These are phyloP conservation scores for Stygiomarasmius scandens DNA, from an alignment of 1,284 basidiomycete species.

Conservation along the genomic window DNA sequence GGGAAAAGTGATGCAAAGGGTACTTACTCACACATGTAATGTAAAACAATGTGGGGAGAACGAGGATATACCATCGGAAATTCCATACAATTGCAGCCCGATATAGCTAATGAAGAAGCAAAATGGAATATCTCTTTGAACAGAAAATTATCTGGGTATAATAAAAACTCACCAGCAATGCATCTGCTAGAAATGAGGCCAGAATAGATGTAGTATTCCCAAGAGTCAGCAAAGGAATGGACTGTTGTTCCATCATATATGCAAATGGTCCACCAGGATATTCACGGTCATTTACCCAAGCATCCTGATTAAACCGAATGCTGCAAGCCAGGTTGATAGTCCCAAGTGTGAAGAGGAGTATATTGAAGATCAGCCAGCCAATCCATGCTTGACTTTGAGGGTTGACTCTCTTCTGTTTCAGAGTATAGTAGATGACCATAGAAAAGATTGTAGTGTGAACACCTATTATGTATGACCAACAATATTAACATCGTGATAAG, in stretches of 20 bases:
- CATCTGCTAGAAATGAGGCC: conserved; percentile 12
- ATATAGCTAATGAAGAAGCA: conserved; percentile 12
- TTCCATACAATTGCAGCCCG: conserved; percentile 23
- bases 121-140: no score
- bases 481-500: no score
- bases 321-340: conserved; percentile 31
- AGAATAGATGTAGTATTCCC: conserved; percentile 8
- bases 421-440: conserved; percentile 20
- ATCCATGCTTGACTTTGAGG: neutral
- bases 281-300: conserved; percentile 30
- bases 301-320: conserved; percentile 30
- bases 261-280: conserved; percentile 25
- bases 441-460: conserved; percentile 22
- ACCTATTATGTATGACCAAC: no score
- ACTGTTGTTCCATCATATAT: conserved; percentile 7
- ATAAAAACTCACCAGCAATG: conserved; percentile 2
- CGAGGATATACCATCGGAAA: conserved; percentile 22
- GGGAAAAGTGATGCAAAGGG: neutral
- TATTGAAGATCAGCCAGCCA: conserved; percentile 24
- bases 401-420: neutral
- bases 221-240: conserved; percentile 2
- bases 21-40: conserved; percentile 20
- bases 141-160: neutral
- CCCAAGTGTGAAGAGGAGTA: conserved; percentile 25
- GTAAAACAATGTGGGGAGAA: conserved; percentile 20